These are phyloP conservation scores for Dothideomycetidae sp. DNA, from an alignment of 2,329 filamentous ascomycete species.

Conservation along the genomic window DNA sequence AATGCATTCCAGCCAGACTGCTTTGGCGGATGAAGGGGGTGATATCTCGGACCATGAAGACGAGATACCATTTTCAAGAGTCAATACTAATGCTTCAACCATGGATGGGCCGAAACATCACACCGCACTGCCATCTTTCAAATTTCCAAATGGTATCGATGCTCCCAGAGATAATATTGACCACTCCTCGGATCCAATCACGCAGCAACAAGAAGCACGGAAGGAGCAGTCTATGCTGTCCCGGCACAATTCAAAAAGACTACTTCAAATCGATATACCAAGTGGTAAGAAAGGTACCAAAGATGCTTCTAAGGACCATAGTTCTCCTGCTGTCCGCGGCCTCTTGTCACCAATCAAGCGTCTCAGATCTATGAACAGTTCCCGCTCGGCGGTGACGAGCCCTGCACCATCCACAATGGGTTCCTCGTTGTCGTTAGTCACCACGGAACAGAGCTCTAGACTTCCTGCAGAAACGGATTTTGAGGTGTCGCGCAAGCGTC, in stretches of 20 bases:
- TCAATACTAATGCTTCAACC: slow-evolving; percentile 17
- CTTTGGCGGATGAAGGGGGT: slow-evolving; percentile 20
- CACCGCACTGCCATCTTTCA: slow-evolving; percentile 37
- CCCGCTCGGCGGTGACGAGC: slow-evolving; percentile 21
- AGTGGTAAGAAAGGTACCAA: slow-evolving; percentile 25
- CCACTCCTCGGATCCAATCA: slow-evolving; percentile 26
- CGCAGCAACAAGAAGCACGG: slow-evolving; percentile 27
- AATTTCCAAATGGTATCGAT: slow-evolving; percentile 25
- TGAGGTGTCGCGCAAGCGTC: slow-evolving; percentile 25
- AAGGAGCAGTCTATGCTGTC: slow-evolving; percentile 27
- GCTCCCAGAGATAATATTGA: slow-evolving; percentile 16
- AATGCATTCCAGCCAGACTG: slow-evolving; percentile 26
- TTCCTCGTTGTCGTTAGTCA: background rate
- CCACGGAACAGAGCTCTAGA: background rate
- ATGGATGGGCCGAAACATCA: slow-evolving; percentile 29
- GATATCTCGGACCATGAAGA: slow-evolving; percentile 22
- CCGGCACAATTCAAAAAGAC: slow-evolving; percentile 32
- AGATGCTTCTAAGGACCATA: background rate
- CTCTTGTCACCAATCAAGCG: slow-evolving; percentile 8
- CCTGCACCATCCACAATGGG: slow-evolving; percentile 17
- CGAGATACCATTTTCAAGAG: slow-evolving; percentile 11
- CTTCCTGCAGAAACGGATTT: background rate
- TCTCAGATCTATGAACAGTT: slow-evolving; percentile 16
- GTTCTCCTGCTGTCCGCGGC: background rate
- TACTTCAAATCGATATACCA: slow-evolving; percentile 37